Evolutionary conservation across 495 filamentous ascomycete genomes (phyloP), one percentile per base, ranked within the genome.

Genomic region (Aspergillus cristatus): DNA sequence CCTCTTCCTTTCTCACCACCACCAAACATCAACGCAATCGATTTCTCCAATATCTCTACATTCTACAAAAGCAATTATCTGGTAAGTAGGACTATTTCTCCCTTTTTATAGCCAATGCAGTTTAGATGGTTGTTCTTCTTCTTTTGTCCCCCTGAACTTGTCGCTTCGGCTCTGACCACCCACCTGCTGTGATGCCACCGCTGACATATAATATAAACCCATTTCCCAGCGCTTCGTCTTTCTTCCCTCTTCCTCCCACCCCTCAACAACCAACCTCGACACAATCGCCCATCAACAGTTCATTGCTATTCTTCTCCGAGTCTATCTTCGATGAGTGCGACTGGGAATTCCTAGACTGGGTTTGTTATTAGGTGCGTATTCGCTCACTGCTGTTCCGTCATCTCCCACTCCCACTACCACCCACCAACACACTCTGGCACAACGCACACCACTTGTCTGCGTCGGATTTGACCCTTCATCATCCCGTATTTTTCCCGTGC

Each of bases 211-310:
- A 24, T 24, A 24, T 8, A n/a, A n/a, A n/a, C n/a, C n/a, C n/a
- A n/a, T n/a, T 54, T 54, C 54, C 51, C 57, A 63, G 55, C 61
- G 61, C 61, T 60, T 63, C 50, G 55, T 60, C 45, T 48, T 37
- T 52, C 51, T 43, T 37, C 43, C 45, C 35, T 41, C 30, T 18
- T 10, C 16, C 15, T 28, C 13, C 6, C 20, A 25, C 32, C 30
- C 24, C 12, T 30, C 46, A 44, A 51, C 50, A 47, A 50, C 50
- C 55, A 24, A 45, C 46, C 54, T 52, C 57, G n/a, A n/a, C n/a
- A n/a, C 42, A 40, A 52, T 49, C 48, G 34, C 47, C 47, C 32
- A 45, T 43, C 40, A 28, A 41, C 44, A n/a, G n/a, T 41, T 42
- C 60, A 59, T 59, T 55, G 42, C 35, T 30, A n/a, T 40, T 41